Evolutionary conservation across 306 rosid species (phyloP), one percentile per base, ranked within the genome.

Genomic region (Rosa lucieae): DNA sequence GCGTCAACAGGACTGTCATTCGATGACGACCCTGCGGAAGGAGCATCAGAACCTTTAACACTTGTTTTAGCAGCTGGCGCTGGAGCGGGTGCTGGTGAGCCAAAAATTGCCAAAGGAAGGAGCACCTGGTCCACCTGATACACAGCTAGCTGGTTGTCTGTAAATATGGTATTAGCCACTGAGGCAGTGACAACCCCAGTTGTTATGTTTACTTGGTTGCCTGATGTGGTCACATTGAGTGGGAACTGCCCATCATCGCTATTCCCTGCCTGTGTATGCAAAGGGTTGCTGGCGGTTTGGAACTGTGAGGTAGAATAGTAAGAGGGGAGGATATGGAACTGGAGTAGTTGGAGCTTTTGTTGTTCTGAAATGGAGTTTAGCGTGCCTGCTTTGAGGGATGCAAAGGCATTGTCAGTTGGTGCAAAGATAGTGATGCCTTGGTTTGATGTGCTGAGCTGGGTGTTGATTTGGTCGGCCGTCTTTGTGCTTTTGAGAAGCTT

Each of bases 401-500:
- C 55, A 70, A 95, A 95, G 56, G 98, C 96, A 12, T 88, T 88
- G 35, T 93, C 99, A 0, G 98, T 88, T 23, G 99, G 99, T 13
- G 98, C 99, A n/a, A 95, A 95, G 43, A 95, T 59, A 3, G 97
- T 91, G 8, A 95, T 68, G 77, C 99, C 99, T 72, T 92, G 99
- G 78, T 87, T 93, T 43, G 94, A 90, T 67, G 90, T 87, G 80
- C 91, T 86, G 81, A 91, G 93, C 55, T 93, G 98, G 2, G 97
- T 76, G 81, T 93, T 89, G 81, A 95, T 88, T 47, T 96, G 89
- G 66, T 91, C 92, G 3, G 90, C 85, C 9, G 80, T 83, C 51
- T 85, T 92, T 9, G 98, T 83, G 44, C 87, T 82, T 83, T 82
- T 90, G 42, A 93, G 89, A 0, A 95, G 88, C 72, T 87, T 92